These are phyloP conservation scores for Whalleya microplaca DNA, from an alignment of 2,329 filamentous ascomycete species.

Conservation along the genomic window DNA sequence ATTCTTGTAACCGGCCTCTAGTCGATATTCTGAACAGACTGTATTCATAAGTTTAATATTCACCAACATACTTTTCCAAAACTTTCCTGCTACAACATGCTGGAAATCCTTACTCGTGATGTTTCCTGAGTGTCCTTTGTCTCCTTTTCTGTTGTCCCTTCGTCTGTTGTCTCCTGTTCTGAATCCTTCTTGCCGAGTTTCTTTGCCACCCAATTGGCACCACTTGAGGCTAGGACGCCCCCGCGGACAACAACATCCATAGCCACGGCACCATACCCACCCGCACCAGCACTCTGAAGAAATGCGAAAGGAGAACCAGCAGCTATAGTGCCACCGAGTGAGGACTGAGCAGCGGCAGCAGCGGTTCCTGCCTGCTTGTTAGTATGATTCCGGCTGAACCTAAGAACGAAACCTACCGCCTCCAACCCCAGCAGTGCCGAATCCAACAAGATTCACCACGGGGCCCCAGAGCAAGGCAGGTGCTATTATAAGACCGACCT, in stretches of 20 bases:
- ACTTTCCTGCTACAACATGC: no score
- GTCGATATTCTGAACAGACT: background rate
- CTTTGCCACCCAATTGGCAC: background rate
- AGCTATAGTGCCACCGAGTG: background rate
- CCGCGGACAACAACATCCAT: background rate
- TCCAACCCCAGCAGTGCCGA: background rate
- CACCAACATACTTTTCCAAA: no score
- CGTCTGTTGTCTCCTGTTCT: background rate
- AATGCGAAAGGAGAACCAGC: background rate
- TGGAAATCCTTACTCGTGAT: background rate
- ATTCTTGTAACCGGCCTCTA: background rate
- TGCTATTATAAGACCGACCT: background rate
- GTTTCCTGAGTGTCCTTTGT: background rate
- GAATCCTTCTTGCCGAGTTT: background rate
- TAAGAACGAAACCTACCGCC: background rate
- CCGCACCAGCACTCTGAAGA: slow-evolving; percentile 1
- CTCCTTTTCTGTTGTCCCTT: no score
- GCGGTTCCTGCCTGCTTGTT: background rate
- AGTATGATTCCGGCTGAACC: background rate
- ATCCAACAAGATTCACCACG: background rate
- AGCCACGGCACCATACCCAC: background rate
- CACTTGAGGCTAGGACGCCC: background rate
- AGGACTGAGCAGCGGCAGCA: background rate
- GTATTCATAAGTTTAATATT: background rate
- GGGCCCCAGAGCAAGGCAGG: background rate